phyloP scores from a whole-genome alignment of 768 basidiomycete species.

The Mycena capillaripes region DNA sequence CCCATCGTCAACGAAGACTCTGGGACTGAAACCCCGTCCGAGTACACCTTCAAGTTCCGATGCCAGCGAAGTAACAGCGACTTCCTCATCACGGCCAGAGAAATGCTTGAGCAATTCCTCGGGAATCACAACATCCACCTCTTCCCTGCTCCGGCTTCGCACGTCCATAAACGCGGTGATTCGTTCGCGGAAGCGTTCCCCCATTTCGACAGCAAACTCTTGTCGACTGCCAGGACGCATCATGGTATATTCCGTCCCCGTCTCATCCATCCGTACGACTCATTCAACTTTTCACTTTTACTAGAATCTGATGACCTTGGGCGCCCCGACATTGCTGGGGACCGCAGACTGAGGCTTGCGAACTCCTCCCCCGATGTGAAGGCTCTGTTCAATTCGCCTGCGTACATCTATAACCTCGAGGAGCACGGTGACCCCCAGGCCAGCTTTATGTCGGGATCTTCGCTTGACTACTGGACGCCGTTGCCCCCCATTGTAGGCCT shows the following conservation, averaged over 20 bases:
- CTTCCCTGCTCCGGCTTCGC: slow-evolving; percentile 84
- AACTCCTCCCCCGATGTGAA: slow-evolving; percentile 96
- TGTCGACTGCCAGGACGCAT: slow-evolving; percentile 82
- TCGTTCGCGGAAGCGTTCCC: slow-evolving; percentile 97
- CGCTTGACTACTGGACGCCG: slow-evolving; percentile 82
- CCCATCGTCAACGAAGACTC: slow-evolving; percentile 61
- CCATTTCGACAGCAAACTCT: slow-evolving; percentile 95
- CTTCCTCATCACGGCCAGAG: slow-evolving; percentile 89
- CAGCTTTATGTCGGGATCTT: slow-evolving; percentile 53
- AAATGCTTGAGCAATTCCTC: slow-evolving; percentile 94
- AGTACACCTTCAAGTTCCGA: slow-evolving; percentile 94
- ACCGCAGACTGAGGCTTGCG: slow-evolving; percentile 83
- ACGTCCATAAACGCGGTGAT: slow-evolving; percentile 88
- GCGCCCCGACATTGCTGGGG: slow-evolving; percentile 77
- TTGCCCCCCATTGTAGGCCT: slow-evolving; percentile 79
- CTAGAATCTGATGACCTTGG: slow-evolving; percentile 85
- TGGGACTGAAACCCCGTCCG: slow-evolving; percentile 70
- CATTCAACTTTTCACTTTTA: slow-evolving; percentile 21
- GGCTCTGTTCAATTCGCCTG: slow-evolving; percentile 90
- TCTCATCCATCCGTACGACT: slow-evolving; percentile 23
- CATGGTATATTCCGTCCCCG: slow-evolving; percentile 54
- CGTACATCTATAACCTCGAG: slow-evolving; percentile 86
- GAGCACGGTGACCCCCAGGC: slow-evolving; percentile 76
- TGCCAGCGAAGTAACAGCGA: slow-evolving; percentile 97
- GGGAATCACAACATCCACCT: slow-evolving; percentile 86